phyloP scores from a whole-genome alignment of 1,139 yeast genomes.

The Geotrichum australiense region DNA sequence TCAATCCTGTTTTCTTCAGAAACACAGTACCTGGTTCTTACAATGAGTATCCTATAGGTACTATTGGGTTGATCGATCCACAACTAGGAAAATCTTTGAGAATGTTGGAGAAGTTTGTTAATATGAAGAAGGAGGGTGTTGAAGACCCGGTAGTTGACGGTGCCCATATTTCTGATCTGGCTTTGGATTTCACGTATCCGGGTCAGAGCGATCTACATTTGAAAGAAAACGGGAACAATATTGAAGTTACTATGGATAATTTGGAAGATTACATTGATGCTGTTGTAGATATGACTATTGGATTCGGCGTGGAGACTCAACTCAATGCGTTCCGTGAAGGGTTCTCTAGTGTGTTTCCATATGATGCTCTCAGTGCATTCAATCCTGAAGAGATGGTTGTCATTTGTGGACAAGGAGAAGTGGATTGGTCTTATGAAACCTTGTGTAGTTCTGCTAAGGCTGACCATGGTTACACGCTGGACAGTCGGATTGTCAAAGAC shows the following conservation, averaged over 20 bases:
- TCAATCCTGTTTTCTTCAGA: constrained; percentile 62
- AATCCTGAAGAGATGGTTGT: constrained; percentile 65
- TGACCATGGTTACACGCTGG: constrained; percentile 82
- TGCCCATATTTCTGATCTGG: constrained; percentile 45
- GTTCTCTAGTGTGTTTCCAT: constrained; percentile 79
- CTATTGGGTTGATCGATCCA: constrained; percentile 48
- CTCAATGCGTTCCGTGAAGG: constrained; percentile 69
- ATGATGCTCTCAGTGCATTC: constrained; percentile 61
- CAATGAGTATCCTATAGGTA: constrained; percentile 30
- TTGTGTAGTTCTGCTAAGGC: constrained; percentile 61
- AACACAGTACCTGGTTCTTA: constrained; percentile 24
- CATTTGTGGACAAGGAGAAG: constrained; percentile 68
- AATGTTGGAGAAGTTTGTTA: constrained; percentile 43
- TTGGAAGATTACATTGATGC: constrained; percentile 50
- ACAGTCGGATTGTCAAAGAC: constrained; percentile 55
- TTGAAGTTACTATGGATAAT: constrained; percentile 47
- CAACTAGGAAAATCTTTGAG: constrained; percentile 55
- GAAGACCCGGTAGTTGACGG: constrained; percentile 37
- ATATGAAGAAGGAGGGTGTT: constrained; percentile 21
- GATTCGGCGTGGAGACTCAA: constrained; percentile 59
- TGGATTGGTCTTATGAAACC: constrained; percentile 72
- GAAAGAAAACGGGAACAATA: constrained; percentile 47
- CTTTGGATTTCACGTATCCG: constrained; percentile 65
- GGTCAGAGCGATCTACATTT: constrained; percentile 64
- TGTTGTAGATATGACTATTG: constrained; percentile 57